Evolutionary conservation across 2,329 filamentous ascomycete genomes (phyloP).

Genomic region (Fusarium pininemorale): DNA sequence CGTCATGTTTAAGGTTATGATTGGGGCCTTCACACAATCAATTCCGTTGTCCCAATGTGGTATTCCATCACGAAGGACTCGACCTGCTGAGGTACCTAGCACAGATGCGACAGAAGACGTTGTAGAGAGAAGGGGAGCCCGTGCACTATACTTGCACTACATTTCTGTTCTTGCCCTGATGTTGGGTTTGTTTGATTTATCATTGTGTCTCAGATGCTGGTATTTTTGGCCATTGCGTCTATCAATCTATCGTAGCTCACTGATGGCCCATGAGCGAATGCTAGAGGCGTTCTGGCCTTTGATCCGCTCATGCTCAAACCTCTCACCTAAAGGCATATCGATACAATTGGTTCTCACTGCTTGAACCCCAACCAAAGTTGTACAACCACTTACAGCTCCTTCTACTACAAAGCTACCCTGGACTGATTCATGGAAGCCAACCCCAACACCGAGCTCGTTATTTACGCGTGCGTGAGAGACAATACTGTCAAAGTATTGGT

Average conservation of each 20-base stretch:
- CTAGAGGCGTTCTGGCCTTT: neutral
- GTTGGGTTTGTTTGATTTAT: neutral
- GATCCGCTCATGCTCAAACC: neutral
- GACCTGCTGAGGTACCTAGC: conserved; percentile 4
- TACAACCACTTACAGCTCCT: neutral
- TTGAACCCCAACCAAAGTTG: neutral
- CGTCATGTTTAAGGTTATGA: conserved; percentile 1
- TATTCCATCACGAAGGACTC: neutral
- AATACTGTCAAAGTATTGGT: neutral
- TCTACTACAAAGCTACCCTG: neutral
- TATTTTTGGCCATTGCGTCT: neutral
- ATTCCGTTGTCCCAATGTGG: neutral
- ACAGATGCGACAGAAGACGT: conserved; percentile 1
- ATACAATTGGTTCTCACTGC: neutral
- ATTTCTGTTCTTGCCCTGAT: neutral
- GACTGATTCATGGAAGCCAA: neutral
- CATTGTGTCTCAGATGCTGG: neutral
- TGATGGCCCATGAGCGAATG: neutral
- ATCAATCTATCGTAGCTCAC: neutral
- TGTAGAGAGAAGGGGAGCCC: neutral
- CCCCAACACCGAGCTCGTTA: neutral
- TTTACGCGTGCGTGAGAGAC: neutral
- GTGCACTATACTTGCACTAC: neutral
- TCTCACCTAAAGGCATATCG: neutral
- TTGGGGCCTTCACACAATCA: neutral